Percentiles rank a stretch among this genome's conserved stretches.
Evolutionary conservation across 1,139 yeast genomes (phyloP).

Genomic region (Citeromyces siamensis): DNA sequence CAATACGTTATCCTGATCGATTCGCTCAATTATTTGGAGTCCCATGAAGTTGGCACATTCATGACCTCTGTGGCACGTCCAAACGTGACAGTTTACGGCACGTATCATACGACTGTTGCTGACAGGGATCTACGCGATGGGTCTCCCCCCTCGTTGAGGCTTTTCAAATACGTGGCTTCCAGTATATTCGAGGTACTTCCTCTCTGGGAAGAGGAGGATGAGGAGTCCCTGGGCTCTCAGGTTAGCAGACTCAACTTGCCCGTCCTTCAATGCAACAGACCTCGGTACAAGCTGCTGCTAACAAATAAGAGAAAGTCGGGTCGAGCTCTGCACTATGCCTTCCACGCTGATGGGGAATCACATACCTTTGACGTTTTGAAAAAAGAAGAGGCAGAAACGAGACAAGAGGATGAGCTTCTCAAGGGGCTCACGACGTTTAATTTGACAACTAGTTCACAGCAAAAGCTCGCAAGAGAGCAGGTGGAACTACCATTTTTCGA

Average conservation of each 20-base stretch:
- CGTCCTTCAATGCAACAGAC: conserved; percentile 30
- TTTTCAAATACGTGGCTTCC: conserved; percentile 60
- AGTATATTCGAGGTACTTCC: conserved; percentile 53
- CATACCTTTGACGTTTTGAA: conserved; percentile 34
- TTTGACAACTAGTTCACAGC: conserved; percentile 61
- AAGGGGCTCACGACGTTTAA: conserved; percentile 81
- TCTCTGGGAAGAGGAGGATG: conserved; percentile 20
- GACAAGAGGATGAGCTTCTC: conserved; percentile 29
- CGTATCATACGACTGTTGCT: conserved; percentile 44
- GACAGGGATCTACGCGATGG: conserved; percentile 17
- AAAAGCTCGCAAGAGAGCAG: conserved; percentile 65
- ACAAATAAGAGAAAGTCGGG: conserved; percentile 79
- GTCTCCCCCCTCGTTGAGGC: conserved; percentile 37
- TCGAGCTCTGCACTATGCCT: conserved; percentile 48
- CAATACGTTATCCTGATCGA: conserved; percentile 45
- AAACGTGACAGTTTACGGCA: conserved; percentile 39
- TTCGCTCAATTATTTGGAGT: conserved; percentile 48
- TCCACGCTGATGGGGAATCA: conserved; percentile 31
- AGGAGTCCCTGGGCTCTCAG: conserved; percentile 34
- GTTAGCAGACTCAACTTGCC: conserved; percentile 36
- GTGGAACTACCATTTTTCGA: conserved; percentile 84
- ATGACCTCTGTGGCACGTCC: conserved; percentile 46
- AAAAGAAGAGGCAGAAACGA: conserved; percentile 13
- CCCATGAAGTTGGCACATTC: conserved; percentile 35
- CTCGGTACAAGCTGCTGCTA: conserved; percentile 33